Base-by-base conservation (phyloP, 148 eudicot genomes). In the Nyssa sinensis region DNA sequence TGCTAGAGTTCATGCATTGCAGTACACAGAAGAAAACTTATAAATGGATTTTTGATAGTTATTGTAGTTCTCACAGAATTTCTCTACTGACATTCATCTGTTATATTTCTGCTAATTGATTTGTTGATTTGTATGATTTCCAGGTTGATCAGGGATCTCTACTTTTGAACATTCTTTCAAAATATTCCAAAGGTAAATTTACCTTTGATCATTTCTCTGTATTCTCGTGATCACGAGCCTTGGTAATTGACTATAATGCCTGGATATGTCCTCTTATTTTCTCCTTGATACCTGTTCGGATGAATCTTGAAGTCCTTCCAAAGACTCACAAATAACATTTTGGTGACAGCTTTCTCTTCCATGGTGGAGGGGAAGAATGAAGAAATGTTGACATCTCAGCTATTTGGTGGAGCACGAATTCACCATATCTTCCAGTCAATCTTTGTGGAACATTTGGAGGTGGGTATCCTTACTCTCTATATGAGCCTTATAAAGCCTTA, bases 331-430 rank as follows among this genome's bases (percentile, higher is more conserved):
- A 16, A 78, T 80, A 79, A 63, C 65, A 72, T 71, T 24, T 72
- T 82, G 78, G 70, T 74, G 74, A 84, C 88, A 96, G 99, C 98
- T 75, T 91, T 91, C 83, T 85, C 91, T 79, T 93, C 98, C 62
- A 77, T 93, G 93, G 81, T 93, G 70, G 99, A 96, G 74, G 99
- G 99, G 44, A 96, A 91, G 85, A 87, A 84, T 64, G 97, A 93
- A 85, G 97, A 89, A 78, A 88, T 93, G 93, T 93, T 98, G n/a
- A 96, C 98, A 35, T 81, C 93, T 64, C 98, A 96, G 88, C 80
- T 96, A 70, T 91, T 89, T 78, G 99, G 99, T 68, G 99, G 99
- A 76, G 99, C 98, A 51, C 87, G 99, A 75, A 82, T 96, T 30
- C 99, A 91, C 79, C 91, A 91, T 73, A 96, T 96, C 72, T 96